A percentile compares a stretch with the other conserved stretches of the same genome.
These are phyloP conservation scores for Solanum aculeatissimum DNA, from an alignment of 305 asterid species.

Conservation along the genomic window DNA sequence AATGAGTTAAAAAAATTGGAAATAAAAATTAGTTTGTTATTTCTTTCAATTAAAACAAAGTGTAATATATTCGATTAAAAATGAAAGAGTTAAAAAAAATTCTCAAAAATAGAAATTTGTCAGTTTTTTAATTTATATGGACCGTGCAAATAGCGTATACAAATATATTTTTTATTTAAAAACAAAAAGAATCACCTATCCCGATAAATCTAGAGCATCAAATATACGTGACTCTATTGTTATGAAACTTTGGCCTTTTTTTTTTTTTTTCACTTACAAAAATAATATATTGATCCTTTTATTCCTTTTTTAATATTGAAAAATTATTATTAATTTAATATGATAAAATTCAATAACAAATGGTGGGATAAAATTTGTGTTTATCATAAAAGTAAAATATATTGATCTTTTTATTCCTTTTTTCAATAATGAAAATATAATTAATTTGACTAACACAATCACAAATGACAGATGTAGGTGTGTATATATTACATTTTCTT, in stretches of 20 bases:
- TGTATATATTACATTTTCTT: background rate
- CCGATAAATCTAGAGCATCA: background rate
- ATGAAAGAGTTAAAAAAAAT: background rate
- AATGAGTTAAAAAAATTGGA: too few relatives aligned
- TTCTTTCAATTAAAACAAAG: too few relatives aligned
- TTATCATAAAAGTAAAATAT: background rate
- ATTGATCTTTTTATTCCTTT: background rate
- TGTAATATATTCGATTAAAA: background rate
- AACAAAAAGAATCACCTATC: background rate
- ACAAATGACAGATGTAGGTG: background rate
- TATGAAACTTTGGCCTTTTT: background rate
- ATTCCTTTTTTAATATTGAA: background rate
- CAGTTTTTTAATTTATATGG: background rate
- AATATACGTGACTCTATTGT: background rate
- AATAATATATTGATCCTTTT: background rate
- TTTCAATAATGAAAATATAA: background rate
- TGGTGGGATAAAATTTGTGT: background rate
- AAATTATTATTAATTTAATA: background rate
- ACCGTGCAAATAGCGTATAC: background rate
- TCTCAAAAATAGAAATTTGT: background rate
- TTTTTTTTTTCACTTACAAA: background rate
- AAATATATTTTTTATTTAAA: background rate
- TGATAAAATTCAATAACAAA: background rate
- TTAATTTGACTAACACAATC: background rate
- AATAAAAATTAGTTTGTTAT: too few relatives aligned